A percentile compares a stretch with the other conserved stretches of the same genome.
These are phyloP conservation scores for Prunus dulcis DNA, from an alignment of 306 rosid species.

Conservation along the genomic window DNA sequence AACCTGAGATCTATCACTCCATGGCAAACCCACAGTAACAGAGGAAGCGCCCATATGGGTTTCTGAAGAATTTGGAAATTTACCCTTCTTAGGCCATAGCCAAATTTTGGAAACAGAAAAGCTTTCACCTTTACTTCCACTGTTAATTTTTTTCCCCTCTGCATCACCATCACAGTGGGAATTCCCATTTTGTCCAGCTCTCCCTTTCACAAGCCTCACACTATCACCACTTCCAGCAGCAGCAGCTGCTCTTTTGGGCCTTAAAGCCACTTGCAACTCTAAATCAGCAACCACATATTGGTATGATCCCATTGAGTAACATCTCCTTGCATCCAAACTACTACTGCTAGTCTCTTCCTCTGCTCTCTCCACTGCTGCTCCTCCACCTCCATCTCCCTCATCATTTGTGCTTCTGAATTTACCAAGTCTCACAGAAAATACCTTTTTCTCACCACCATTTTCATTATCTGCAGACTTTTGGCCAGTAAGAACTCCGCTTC, in stretches of 20 bases:
- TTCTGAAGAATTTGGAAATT: conserved; percentile 50
- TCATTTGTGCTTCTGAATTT: conserved; percentile 63
- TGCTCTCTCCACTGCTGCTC: conserved; percentile 26
- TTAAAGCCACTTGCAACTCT: conserved; percentile 67
- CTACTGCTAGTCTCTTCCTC: conserved; percentile 67
- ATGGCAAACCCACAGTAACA: conserved; percentile 44
- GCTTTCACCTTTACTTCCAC: conserved; percentile 82
- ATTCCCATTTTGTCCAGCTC: conserved; percentile 46
- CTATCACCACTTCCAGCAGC: conserved; percentile 29
- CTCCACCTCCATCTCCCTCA: conserved; percentile 27
- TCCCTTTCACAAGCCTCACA: conserved; percentile 57
- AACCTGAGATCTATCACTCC: conserved; percentile 45
- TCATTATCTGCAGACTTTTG: conserved; percentile 52
- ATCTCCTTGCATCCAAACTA: conserved; percentile 73
- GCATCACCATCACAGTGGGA: conserved; percentile 47
- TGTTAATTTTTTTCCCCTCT: conserved; percentile 63
- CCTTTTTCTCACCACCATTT: conserved; percentile 60
- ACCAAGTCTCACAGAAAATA: conserved; percentile 80
- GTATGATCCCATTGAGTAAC: conserved; percentile 92
- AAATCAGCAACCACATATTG: conserved; percentile 87
- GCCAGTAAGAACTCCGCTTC: conserved; percentile 30
- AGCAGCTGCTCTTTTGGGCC: conserved; percentile 39
- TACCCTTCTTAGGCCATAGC: conserved; percentile 85
- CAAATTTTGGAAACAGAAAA: conserved; percentile 90
- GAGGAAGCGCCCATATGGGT: conserved; percentile 42